Conservation (phyloP, 2,329 filamentous ascomycete genomes). For the Arthrobotrys sphaeroides region DNA sequence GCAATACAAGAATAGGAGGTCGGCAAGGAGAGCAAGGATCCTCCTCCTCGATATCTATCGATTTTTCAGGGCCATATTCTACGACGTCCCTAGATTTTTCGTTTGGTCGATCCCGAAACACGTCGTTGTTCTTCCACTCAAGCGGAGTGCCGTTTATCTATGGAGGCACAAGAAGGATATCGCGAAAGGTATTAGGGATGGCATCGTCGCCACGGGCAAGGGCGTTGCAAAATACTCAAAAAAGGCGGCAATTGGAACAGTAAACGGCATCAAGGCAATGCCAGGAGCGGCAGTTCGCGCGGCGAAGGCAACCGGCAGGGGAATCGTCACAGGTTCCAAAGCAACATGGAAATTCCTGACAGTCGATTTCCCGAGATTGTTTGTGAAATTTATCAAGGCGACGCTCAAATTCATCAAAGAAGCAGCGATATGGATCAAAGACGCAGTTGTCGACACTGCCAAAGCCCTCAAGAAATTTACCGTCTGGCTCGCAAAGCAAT, state of each 20-base stretch:
- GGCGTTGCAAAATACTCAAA: slow-evolving; percentile 20
- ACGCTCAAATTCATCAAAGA: slow-evolving; percentile 35
- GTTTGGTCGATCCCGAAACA: slow-evolving; percentile 45
- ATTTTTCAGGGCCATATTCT: slow-evolving; percentile 16
- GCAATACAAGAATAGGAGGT: slow-evolving; percentile 33
- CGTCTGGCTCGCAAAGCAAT: slow-evolving; percentile 26
- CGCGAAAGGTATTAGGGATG: slow-evolving; percentile 23
- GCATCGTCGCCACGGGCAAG: slow-evolving; percentile 18
- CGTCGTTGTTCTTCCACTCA: slow-evolving; percentile 27
- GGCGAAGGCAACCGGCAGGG: slow-evolving; percentile 27
- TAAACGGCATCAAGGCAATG: slow-evolving; percentile 42
- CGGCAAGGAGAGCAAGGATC: slow-evolving; percentile 8
- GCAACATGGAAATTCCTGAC: slow-evolving; percentile 45
- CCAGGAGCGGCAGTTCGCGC: slow-evolving; percentile 12
- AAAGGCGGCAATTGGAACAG: slow-evolving; percentile 18
- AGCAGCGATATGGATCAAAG: slow-evolving; percentile 30
- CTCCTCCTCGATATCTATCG: slow-evolving; percentile 14
- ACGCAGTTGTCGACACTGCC: slow-evolving; percentile 13
- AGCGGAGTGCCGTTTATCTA: slow-evolving; percentile 4
- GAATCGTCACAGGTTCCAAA: slow-evolving; percentile 20
- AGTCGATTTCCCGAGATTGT: slow-evolving; percentile 21
- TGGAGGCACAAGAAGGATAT: slow-evolving; percentile 47
- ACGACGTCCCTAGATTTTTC: slow-evolving; percentile 46
- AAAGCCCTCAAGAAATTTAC: slow-evolving; percentile 25
- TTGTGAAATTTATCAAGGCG: slow-evolving; percentile 26